Evolutionary conservation across 2,329 filamentous ascomycete species (phyloP).

Genomic region (Diaporthe humulicola): DNA sequence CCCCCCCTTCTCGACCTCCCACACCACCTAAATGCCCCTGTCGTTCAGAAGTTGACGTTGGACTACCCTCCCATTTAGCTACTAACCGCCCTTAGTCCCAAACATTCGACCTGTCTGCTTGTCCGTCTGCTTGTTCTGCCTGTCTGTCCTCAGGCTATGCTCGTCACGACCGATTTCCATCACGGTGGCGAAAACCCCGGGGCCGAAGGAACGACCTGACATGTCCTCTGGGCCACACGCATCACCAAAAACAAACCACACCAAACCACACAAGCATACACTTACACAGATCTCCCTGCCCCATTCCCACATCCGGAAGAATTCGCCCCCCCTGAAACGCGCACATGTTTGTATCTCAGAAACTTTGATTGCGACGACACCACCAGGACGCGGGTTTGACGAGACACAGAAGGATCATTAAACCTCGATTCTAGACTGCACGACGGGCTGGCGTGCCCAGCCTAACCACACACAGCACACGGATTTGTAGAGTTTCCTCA

Average conservation of each 20-base stretch:
- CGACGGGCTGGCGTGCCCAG: no score
- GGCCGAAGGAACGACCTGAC: conserved; percentile 1
- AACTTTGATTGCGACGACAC: not conserved
- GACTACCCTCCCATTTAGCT: not conserved
- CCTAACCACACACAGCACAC: conserved; percentile 3
- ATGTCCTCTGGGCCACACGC: conserved; percentile 3
- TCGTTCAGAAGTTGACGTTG: conserved; percentile 14
- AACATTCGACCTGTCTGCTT: not conserved
- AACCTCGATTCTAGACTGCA: conserved; percentile 28
- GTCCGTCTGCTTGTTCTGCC: not conserved
- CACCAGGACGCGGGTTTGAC: conserved; percentile 3
- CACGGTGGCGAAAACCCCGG: conserved; percentile 7
- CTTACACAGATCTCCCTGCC: no score
- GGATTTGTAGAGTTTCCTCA: not conserved
- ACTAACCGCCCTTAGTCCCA: not conserved
- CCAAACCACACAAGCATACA: not conserved
- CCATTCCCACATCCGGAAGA: not conserved
- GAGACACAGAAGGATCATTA: conserved; percentile 30
- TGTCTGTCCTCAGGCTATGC: not conserved
- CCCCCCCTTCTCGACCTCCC: not conserved
- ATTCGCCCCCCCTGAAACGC: conserved; percentile 15
- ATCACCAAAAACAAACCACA: not conserved
- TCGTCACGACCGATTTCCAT: not conserved
- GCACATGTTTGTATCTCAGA: conserved; percentile 12
- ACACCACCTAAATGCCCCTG: not conserved